Evolutionary conservation across 371 early-diverging fungal genomes (phyloP), one percentile per base, ranked within the genome.

Genomic region (Mycotypha africana): DNA sequence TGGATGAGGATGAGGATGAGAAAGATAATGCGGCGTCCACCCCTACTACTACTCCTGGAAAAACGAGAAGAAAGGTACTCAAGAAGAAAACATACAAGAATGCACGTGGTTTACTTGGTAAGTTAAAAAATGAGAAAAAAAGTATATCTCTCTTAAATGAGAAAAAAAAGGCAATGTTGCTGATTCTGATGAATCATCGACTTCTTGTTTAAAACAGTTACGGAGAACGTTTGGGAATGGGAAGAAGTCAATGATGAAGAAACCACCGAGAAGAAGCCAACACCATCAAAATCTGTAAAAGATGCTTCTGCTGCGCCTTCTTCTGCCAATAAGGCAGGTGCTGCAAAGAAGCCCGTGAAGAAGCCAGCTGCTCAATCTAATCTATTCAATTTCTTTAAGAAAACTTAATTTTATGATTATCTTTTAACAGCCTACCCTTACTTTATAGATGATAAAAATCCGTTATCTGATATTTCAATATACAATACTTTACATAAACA

Each of bases 31-130:
- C 34, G 4, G 34, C 15, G 9, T 6, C 34, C 5, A 33, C 4
- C 34, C 9, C 34, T 33, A 28, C 28, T 9, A 16, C 43, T 19
- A 20, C 46, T 15, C 40, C 56, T 4, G 53, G 53, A 24, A 58
- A 58, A 33, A 22, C 45, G 2, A 58, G 51, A 41, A 62, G 66
- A 23, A 56, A 66, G n/a, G 73, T 78, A 3, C 58, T 60, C 2
- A 67, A 67, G 45, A 66, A 63, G 39, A 70, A 65, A 49, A 74
- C 73, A 0, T 66, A 51, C 16, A 57, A 42, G 37, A 70, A 78
- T 40, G 75, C 65, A 12, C 68, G 69, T n/a, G 78, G 78, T 0
- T 65, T 60, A 42, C 42, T 73, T 41, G 77, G 73, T 68, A 69
- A 51, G 54, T 19, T 17, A 28, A 28, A 28, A 20, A 15, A 35